Evolutionary conservation across 2,329 filamentous ascomycete genomes (phyloP).

Genomic region (Blumeria graminis): DNA sequence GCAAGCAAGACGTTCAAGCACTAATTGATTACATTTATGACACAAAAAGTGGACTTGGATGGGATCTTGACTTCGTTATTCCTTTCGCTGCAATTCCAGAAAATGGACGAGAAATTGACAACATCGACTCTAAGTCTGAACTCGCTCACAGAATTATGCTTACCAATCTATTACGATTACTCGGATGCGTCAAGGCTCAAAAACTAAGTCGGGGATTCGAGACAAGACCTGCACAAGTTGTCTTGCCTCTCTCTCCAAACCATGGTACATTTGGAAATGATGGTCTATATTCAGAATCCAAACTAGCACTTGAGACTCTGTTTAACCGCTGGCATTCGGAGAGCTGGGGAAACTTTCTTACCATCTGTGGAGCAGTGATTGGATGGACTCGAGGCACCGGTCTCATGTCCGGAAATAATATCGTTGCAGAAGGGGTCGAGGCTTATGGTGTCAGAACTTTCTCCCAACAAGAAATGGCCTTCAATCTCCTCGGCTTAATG

Average conservation of each 20-base stretch:
- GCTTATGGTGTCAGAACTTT: slow-evolving; percentile 93
- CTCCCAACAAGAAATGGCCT: slow-evolving; percentile 98
- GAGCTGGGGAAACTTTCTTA: slow-evolving; percentile 92
- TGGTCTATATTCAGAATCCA: slow-evolving; percentile 94
- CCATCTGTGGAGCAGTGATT: slow-evolving; percentile 93
- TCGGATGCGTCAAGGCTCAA: slow-evolving; percentile 75
- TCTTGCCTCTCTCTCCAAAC: slow-evolving; percentile 87
- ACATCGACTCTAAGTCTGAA: slow-evolving; percentile 91
- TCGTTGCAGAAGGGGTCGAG: slow-evolving; percentile 91
- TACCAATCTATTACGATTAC: slow-evolving; percentile 79
- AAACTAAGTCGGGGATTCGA: slow-evolving; percentile 75
- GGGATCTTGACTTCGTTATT: slow-evolving; percentile 91
- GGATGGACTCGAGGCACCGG: slow-evolving; percentile 97
- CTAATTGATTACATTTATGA: slow-evolving; percentile 94
- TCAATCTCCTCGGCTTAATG: slow-evolving; percentile 94
- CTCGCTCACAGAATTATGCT: slow-evolving; percentile 97
- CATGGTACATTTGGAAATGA: slow-evolving; percentile 97
- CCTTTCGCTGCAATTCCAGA: slow-evolving; percentile 96
- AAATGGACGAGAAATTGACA: slow-evolving; percentile 91
- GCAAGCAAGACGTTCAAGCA: slow-evolving; percentile 91
- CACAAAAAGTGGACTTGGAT: slow-evolving; percentile 82
- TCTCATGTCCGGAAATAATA: slow-evolving; percentile 93
- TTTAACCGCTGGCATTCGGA: slow-evolving; percentile 98
- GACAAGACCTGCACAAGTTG: slow-evolving; percentile 88
- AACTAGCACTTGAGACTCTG: slow-evolving; percentile 84